Conservation (phyloP, 495 filamentous ascomycete species). For the Barbatosphaeria neglecta region DNA sequence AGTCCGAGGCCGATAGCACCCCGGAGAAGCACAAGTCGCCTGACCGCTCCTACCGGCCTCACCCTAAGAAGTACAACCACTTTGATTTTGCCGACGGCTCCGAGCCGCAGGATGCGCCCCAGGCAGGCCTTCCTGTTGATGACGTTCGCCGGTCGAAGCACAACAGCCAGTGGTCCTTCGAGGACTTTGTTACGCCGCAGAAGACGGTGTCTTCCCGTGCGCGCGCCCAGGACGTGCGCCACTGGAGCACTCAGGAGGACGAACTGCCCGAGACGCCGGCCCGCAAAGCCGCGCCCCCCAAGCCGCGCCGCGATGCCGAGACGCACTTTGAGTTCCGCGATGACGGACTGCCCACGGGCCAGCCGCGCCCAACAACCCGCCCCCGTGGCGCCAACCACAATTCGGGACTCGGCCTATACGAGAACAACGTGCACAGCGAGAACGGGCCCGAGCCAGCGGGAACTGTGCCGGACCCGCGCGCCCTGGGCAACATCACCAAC, state of each 20-base stretch:
- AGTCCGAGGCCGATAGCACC: conserved; percentile 5
- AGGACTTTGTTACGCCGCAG: conserved; percentile 70
- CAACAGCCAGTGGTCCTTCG: conserved; percentile 67
- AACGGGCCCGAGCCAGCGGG: conserved; percentile 19
- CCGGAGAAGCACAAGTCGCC: conserved; percentile 22
- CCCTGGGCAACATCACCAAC: conserved; percentile 52
- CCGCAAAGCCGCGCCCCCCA: conserved; percentile 40
- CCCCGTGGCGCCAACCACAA: conserved; percentile 43
- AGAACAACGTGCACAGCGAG: conserved; percentile 58
- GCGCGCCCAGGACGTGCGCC: conserved; percentile 43
- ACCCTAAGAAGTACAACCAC: conserved; percentile 72
- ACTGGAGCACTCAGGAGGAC: conserved; percentile 63
- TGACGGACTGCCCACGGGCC: conserved; percentile 16
- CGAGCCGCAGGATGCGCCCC: conserved; percentile 23
- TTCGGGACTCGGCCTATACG: conserved; percentile 60
- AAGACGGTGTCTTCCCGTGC: conserved; percentile 41
- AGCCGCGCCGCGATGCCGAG: conserved; percentile 67
- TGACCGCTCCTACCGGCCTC: conserved; percentile 42
- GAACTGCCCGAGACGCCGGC: conserved; percentile 46
- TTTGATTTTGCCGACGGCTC: conserved; percentile 71
- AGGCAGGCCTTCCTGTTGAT: conserved; percentile 11
- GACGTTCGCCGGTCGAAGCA: conserved; percentile 48
- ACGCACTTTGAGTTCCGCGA: conserved; percentile 68
- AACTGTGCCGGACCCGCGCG: conserved; percentile 14
- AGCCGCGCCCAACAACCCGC: conserved; percentile 17